A percentile compares a stretch with the other conserved stretches of the same genome.
These are phyloP conservation scores for Zygnema circumcarinatum DNA, from an alignment of 139 green algal species.

Conservation along the genomic window DNA sequence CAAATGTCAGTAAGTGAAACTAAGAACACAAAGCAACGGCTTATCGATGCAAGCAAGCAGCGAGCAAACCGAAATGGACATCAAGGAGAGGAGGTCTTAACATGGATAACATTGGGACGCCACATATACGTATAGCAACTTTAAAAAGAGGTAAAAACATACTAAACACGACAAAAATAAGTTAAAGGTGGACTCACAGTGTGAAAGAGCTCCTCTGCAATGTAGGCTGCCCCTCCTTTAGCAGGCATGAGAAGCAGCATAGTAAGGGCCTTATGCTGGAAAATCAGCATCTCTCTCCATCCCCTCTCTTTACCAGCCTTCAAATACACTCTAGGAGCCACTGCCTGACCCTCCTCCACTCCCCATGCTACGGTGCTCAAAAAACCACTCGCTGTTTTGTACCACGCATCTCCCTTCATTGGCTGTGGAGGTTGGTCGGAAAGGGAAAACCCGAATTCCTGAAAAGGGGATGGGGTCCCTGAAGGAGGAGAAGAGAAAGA, in stretches of 20 bases:
- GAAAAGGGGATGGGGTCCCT: too few relatives aligned
- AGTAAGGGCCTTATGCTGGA: slow-evolving; percentile 8
- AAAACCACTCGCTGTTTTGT: neutral
- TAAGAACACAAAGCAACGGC: too few relatives aligned
- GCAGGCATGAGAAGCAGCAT: neutral
- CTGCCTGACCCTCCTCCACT: neutral
- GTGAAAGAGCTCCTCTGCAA: neutral
- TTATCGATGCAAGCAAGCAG: too few relatives aligned
- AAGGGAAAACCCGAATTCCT: too few relatives aligned
- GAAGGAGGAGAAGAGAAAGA: neutral
- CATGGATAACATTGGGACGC: too few relatives aligned
- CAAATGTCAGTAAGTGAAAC: too few relatives aligned
- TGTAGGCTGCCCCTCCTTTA: neutral
- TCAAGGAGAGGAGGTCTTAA: too few relatives aligned
- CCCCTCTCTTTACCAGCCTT: neutral
- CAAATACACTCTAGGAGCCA: slow-evolving; percentile 3
- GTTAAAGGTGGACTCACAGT: too few relatives aligned
- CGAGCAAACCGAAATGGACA: too few relatives aligned
- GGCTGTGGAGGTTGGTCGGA: neutral
- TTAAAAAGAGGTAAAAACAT: too few relatives aligned
- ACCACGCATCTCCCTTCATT: neutral
- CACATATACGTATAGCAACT: too few relatives aligned
- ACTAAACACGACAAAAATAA: too few relatives aligned
- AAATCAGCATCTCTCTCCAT: neutral
- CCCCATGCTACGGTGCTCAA: neutral